Evolutionary conservation across 2,329 filamentous ascomycete genomes (phyloP).

Genomic region (Penicillium olsonii): DNA sequence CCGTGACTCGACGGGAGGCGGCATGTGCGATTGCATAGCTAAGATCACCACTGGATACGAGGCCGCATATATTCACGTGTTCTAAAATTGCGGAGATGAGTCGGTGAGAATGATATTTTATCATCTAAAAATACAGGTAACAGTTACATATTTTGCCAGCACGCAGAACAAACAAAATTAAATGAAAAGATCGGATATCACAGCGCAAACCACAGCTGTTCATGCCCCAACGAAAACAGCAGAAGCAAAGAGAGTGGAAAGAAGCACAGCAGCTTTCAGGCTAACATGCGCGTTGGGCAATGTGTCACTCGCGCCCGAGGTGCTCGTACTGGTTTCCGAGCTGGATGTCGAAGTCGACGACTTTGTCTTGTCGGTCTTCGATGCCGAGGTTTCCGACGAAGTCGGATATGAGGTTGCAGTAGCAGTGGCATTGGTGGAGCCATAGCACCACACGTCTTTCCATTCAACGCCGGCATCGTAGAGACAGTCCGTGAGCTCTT

Average conservation of each 20-base stretch:
- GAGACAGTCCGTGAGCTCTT: conserved; percentile 28
- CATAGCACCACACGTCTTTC: conserved; percentile 29
- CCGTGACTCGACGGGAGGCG: neutral
- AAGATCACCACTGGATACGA: neutral
- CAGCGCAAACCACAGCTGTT: neutral
- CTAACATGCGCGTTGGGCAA: neutral
- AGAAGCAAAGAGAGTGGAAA: conserved; percentile 5
- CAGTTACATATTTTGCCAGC: neutral
- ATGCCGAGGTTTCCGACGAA: conserved; percentile 8
- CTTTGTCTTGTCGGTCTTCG: neutral
- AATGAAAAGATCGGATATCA: neutral
- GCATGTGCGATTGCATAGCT: neutral
- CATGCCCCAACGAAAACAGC: neutral
- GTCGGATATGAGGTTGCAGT: conserved; percentile 19
- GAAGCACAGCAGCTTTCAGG: conserved; percentile 1
- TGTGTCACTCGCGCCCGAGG: neutral
- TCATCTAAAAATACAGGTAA: neutral
- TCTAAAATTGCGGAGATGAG: neutral
- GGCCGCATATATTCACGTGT: neutral
- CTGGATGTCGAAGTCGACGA: conserved; percentile 3
- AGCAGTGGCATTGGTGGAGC: conserved; percentile 22
- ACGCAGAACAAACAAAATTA: neutral
- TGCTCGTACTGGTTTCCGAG: conserved; percentile 1
- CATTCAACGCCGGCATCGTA: conserved; percentile 24
- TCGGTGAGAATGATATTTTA: neutral